Base-by-base conservation (phyloP, 2,329 filamentous ascomycete genomes). In the Simplicillium aogashimaense region DNA sequence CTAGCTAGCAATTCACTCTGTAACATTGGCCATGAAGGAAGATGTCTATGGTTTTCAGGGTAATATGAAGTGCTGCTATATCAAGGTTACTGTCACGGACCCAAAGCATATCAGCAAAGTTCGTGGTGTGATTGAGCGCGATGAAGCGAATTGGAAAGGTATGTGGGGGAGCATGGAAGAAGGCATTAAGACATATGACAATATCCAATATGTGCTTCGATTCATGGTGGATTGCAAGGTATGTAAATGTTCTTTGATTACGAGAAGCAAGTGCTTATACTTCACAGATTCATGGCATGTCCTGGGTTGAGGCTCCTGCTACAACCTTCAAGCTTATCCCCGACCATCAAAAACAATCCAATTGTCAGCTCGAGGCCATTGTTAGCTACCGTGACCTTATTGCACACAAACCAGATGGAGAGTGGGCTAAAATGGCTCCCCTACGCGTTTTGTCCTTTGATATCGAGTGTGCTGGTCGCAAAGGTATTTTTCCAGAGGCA, bases 161-260 rank as follows among this genome's bases (percentile, higher is more conserved):
- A 72, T 95, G 60, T 98, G 92, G 90, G 74, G 68, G 15, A 67
- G 72, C 7, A n/a, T n/a, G n/a, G 71, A 73, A 4, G 76, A 74
- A 15, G 83, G 83, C 15, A 79, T 97, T 47, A 75, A 89, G 59
- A 97, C 92, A 0, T 98, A 90, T 53, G 92, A 98, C 67, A 95
- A 83, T 50, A 89, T 98, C 42, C 86, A 94, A 68, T 98, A 95
- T 56, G 78, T 97, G 18, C 64, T 97, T 48, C 77, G 92, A 39
- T 97, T 98, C 64, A 98, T 98, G 92, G 90, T 98, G 37, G 92
- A 98, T 60, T 94, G 85, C 50, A 83, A 89, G n/a, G n/a, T n/a
- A n/a, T n/a, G n/a, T n/a, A n/a, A n/a, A n/a, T n/a, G n/a, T n/a
- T n/a, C n/a, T n/a, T n/a, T n/a, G n/a, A n/a, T n/a, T n/a, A n/a